Conservation (phyloP, 2,329 filamentous ascomycete genomes). For the Talaromyces sp. region DNA sequence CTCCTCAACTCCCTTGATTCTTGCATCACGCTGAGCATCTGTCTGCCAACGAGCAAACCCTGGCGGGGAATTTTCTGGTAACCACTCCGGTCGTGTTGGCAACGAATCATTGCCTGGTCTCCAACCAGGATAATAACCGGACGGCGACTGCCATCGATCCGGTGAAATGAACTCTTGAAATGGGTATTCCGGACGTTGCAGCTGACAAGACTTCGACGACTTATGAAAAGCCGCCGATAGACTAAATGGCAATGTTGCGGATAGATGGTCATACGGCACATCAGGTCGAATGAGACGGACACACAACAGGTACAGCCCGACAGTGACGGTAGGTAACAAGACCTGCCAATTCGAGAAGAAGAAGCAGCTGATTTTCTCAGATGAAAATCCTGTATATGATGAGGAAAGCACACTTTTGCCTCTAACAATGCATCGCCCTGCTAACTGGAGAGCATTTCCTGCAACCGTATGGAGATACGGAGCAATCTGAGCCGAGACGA, state of each 20-base stretch:
- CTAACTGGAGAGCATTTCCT: neutral
- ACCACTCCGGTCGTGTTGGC: constrained; percentile 28
- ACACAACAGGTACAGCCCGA: constrained; percentile 25
- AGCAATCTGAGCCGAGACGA: constrained; percentile 26
- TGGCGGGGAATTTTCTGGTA: constrained; percentile 24
- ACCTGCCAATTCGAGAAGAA: constrained; percentile 5
- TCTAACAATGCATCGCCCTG: neutral
- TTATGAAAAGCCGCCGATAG: constrained; percentile 28
- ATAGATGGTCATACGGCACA: constrained; percentile 35
- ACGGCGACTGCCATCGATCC: neutral
- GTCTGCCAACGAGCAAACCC: constrained; percentile 31
- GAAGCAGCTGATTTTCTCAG: neutral
- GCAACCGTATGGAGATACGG: constrained; percentile 24
- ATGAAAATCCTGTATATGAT: neutral
- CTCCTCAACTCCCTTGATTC: neutral
- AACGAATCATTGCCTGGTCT: constrained; percentile 14
- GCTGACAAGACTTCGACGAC: constrained; percentile 22
- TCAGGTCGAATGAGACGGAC: constrained; percentile 26
- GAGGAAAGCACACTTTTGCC: neutral
- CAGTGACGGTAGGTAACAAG: constrained; percentile 19
- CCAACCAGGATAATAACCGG: constrained; percentile 3
- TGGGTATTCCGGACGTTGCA: constrained; percentile 24
- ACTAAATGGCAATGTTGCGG: constrained; percentile 32
- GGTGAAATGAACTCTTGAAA: constrained; percentile 16
- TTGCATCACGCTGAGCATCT: constrained; percentile 16